Conservation (phyloP, 192 early-diverging fungal species). For the Chytriomyces sp. region DNA sequence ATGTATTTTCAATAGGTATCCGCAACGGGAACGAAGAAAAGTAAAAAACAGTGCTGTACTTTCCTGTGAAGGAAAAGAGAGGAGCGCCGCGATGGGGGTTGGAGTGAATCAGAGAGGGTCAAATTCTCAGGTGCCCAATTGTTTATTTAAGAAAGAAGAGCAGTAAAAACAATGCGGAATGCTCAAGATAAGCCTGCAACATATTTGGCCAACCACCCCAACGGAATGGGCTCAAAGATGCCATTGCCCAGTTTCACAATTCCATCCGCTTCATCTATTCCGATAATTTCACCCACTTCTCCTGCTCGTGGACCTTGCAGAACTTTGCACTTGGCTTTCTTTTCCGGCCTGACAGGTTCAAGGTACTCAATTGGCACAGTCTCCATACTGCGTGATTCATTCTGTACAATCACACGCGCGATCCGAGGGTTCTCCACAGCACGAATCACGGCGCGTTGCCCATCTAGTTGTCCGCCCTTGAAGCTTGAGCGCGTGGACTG, state of each 20-base stretch:
- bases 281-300: conserved; percentile 35
- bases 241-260: conserved; percentile 40
- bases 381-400: not conserved
- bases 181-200: too few species aligned
- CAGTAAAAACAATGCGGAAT: too few species aligned
- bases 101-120: too few species aligned
- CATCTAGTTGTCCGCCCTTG: conserved; percentile 25
- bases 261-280: conserved; percentile 44
- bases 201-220: conserved; percentile 4
- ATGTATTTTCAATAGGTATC: too few species aligned
- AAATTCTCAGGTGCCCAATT: too few species aligned
- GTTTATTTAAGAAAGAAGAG: too few species aligned
- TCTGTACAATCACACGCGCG: conserved; percentile 17
- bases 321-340: conserved; percentile 39
- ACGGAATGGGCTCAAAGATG: conserved; percentile 19
- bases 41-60: too few species aligned
- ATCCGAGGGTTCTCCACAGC: conserved; percentile 10
- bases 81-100: too few species aligned
- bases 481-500: not conserved
- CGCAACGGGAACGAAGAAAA: too few species aligned
- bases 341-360: conserved; percentile 30
- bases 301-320: conserved; percentile 27
- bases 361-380: conserved; percentile 22
- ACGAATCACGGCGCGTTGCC: conserved; percentile 25
- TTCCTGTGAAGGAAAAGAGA: too few species aligned